Evolutionary conservation across 2,329 filamentous ascomycete genomes (phyloP).

Genomic region (Fusarium sp.): DNA sequence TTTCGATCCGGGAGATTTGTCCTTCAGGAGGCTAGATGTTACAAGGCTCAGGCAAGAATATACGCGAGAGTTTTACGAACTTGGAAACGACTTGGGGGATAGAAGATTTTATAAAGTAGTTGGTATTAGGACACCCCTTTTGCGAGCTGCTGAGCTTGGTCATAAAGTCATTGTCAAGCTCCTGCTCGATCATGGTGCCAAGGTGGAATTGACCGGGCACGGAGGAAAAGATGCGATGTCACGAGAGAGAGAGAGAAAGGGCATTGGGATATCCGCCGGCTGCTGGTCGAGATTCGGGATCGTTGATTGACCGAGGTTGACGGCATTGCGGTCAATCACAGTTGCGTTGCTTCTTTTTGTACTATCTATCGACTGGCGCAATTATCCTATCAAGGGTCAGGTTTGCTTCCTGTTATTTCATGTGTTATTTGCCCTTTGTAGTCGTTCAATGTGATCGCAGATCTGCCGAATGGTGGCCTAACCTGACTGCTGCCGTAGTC

Average conservation of each 20-base stretch:
- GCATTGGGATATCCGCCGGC: background rate
- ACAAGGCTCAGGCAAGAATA: too few species aligned
- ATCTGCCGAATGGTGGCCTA: too few species aligned
- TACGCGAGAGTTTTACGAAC: background rate
- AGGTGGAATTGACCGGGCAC: background rate
- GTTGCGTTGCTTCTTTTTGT: background rate
- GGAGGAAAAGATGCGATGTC: background rate
- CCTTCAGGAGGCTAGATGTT: too few species aligned
- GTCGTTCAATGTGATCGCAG: too few species aligned
- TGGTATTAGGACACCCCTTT: background rate
- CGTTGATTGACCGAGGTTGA: background rate
- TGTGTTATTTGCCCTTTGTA: background rate
- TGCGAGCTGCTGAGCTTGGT: background rate
- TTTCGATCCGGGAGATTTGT: too few species aligned
- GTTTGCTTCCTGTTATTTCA: background rate
- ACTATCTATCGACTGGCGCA: background rate
- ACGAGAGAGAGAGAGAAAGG: background rate
- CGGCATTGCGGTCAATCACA: background rate
- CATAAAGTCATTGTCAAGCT: background rate
- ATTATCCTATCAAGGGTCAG: too few species aligned
- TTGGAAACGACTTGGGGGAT: background rate
- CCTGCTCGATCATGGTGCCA: background rate
- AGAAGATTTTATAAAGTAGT: background rate
- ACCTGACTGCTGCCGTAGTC: too few species aligned
- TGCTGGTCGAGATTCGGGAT: background rate